Percentiles rank a stretch among this genome's conserved stretches.
These are phyloP conservation scores for Claviceps spartinae DNA, from an alignment of 2,329 filamentous ascomycete species.

Conservation along the genomic window DNA sequence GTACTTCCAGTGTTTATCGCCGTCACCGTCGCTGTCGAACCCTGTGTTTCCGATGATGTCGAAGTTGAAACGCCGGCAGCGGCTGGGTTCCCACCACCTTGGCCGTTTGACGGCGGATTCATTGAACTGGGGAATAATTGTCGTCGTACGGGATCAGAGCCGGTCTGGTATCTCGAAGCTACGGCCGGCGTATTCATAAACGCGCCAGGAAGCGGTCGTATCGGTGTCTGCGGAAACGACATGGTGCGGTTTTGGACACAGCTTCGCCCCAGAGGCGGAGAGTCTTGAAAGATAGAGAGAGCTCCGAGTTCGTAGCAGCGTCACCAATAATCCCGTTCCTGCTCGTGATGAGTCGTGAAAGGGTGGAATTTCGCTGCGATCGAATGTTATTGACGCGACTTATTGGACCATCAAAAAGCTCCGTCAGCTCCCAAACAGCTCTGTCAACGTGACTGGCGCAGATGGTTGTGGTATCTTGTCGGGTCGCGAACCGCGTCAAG, in stretches of 20 bases:
- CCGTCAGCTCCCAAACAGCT: background rate
- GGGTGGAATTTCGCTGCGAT: background rate
- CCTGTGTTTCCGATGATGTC: background rate
- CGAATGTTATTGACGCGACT: slow-evolving; percentile 4
- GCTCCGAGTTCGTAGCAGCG: background rate
- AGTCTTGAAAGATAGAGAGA: background rate
- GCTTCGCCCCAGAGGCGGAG: background rate
- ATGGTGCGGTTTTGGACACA: slow-evolving; percentile 23
- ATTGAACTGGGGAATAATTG: slow-evolving; percentile 32
- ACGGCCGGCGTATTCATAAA: slow-evolving; percentile 63
- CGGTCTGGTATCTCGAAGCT: slow-evolving; percentile 31
- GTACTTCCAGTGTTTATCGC: slow-evolving; percentile 14
- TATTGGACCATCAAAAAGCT: slow-evolving; percentile 3
- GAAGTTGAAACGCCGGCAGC: slow-evolving; percentile 6
- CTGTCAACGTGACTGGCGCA: background rate
- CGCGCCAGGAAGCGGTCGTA: slow-evolving; percentile 60
- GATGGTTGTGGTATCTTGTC: background rate
- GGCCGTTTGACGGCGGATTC: slow-evolving; percentile 8
- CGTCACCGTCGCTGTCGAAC: slow-evolving; percentile 9
- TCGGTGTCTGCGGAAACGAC: slow-evolving; percentile 47
- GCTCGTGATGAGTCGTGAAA: background rate
- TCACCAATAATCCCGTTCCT: background rate
- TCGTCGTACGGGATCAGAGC: slow-evolving; percentile 34
- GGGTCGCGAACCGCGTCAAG: background rate
- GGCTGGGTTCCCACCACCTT: slow-evolving; percentile 6